Evolutionary conservation across 805 yeast genomes (phyloP).

Genomic region (Myxozyma neotropica): DNA sequence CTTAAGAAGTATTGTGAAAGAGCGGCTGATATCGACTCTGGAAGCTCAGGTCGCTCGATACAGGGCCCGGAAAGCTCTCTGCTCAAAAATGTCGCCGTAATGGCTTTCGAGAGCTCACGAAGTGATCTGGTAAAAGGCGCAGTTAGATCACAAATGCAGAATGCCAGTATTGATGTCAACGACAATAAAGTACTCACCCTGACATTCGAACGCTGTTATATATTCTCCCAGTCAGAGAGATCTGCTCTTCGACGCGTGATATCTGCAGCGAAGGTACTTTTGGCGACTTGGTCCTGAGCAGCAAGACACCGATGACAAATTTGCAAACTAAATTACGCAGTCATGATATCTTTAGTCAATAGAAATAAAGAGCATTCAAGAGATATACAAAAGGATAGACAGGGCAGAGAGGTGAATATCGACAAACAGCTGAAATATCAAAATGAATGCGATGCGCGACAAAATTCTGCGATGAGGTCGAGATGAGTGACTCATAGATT

Average conservation of each 20-base stretch:
- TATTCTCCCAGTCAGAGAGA: too few species aligned
- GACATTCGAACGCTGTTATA: too few species aligned
- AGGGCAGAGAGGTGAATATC: not conserved
- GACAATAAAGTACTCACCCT: too few species aligned
- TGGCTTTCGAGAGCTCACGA: conserved; percentile 28
- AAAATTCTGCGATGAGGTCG: conserved; percentile 7
- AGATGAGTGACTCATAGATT: not conserved
- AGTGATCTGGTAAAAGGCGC: conserved; percentile 18
- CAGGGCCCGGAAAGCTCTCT: conserved; percentile 8
- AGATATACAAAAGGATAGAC: too few species aligned
- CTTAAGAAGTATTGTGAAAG: conserved; percentile 19
- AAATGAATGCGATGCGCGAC: not conserved
- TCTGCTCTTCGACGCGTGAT: too few species aligned
- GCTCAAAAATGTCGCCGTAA: conserved; percentile 18
- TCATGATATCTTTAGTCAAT: too few species aligned
- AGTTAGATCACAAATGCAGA: not conserved
- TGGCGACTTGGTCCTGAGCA: too few species aligned
- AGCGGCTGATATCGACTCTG: conserved; percentile 10
- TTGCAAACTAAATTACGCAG: too few species aligned
- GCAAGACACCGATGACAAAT: too few species aligned
- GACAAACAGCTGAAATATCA: not conserved
- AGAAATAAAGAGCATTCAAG: too few species aligned
- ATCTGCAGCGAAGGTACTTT: too few species aligned
- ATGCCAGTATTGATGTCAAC: not conserved
- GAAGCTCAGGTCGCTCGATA: conserved; percentile 22